These are phyloP conservation scores for Phyllosticta citribraziliensis DNA, from an alignment of 2,329 filamentous ascomycete genomes.

Conservation along the genomic window DNA sequence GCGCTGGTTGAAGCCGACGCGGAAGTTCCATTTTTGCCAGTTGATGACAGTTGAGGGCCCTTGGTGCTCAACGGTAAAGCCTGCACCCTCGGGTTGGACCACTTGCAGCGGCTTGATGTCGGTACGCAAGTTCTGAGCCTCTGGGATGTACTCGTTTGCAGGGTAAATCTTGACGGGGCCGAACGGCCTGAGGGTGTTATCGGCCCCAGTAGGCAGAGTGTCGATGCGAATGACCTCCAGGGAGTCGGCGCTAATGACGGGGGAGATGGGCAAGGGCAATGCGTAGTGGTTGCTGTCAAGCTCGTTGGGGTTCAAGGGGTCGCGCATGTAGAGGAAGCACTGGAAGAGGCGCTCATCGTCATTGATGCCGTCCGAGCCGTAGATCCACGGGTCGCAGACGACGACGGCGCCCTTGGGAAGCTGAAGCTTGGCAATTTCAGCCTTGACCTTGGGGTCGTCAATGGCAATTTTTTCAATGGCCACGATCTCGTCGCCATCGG, in stretches of 20 bases:
- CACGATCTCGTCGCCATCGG: conserved; percentile 50
- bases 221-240: conserved; percentile 61
- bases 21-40: conserved; percentile 65
- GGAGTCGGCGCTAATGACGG: conserved; percentile 53
- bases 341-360: conserved; percentile 46
- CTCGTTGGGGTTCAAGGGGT: conserved; percentile 49
- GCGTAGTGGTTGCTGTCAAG: conserved; percentile 61
- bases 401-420: conserved; percentile 48
- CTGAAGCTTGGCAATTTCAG: conserved; percentile 49
- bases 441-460: conserved; percentile 45
- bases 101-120: conserved; percentile 57
- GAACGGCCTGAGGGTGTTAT: conserved; percentile 47
- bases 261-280: conserved; percentile 56
- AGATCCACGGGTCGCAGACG: conserved; percentile 60
- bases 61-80: conserved; percentile 44
- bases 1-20: conserved; percentile 58
- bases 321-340: conserved; percentile 57
- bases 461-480: conserved; percentile 49
- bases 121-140: conserved; percentile 49
- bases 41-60: conserved; percentile 46
- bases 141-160: conserved; percentile 56
- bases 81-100: conserved; percentile 54
- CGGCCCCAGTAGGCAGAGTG: conserved; percentile 55
- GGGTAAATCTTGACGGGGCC: conserved; percentile 49
- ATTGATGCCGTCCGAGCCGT: conserved; percentile 43